Base-by-base conservation (phyloP, 371 early-diverging fungal species). In the Mucor mucedo region DNA sequence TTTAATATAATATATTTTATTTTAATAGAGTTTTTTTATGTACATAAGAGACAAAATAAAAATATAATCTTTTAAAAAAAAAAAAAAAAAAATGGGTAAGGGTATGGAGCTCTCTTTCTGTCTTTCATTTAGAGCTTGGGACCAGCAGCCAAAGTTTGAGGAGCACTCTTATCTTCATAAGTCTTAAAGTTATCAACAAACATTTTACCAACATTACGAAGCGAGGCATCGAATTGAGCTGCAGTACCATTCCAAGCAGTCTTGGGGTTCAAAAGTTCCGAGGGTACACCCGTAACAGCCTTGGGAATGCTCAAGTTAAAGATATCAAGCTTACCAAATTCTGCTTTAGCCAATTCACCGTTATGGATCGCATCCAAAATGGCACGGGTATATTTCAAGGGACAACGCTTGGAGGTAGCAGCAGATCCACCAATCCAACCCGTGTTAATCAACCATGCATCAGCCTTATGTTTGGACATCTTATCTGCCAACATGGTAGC, bases 371-470 rank as follows among this genome's bases (percentile, higher is more conserved):
- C 91, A 78, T 98, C 98, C 68, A 98, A 88, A 76, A 98, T 96
- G 55, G 95, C 96, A 62, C 98, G 94, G 44, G 97, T 93, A 85
- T 96, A 95, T 84, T 94, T 95, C 70, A 98, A 91, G 45, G 96
- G 82, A 70, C 96, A 95, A 52, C 98, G 93, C 85, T 92, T 89
- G 62, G 96, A 96, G 41, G 83, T 79, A 65, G 94, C 95, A 76
- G 94, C 95, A 16, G 88, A 85, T 54, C 98, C 98, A 73, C 98
- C 97, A 75, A 85, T 93, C 98, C 98, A 98, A 54, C 98, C 98
- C 48, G 98, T 98, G 90, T 98, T 98, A 85, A 98, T 90, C 77
- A 98, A 83, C 97, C 98, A 98, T 29, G 93, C 97, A 76, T 93
- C 81, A 57, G 92, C 92, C 76, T 88, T 82, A 86, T 98, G 93